These are phyloP conservation scores for Atkinsonella hypoxylon DNA, from an alignment of 2,329 filamentous ascomycete genomes.

Conservation along the genomic window DNA sequence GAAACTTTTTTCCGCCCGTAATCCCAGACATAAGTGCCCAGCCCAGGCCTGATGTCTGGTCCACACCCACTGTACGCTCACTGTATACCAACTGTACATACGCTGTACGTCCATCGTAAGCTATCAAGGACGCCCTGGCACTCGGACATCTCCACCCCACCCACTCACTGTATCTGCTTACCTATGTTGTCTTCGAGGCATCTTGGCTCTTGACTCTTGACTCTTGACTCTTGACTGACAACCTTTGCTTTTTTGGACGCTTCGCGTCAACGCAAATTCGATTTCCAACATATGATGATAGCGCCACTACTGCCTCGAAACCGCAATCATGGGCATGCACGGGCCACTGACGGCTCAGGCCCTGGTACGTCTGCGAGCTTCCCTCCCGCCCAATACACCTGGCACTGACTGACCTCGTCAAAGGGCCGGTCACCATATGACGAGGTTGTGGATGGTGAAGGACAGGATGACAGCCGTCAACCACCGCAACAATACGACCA, in stretches of 20 bases:
- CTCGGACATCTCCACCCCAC: too few relatives aligned
- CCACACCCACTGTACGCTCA: too few relatives aligned
- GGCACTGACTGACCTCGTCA: neutral
- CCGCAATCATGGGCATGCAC: constrained; percentile 35
- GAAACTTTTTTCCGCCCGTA: constrained; percentile 6
- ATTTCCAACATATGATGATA: neutral
- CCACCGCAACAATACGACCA: constrained; percentile 40
- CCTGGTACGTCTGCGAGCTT: constrained; percentile 28
- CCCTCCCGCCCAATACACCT: constrained; percentile 1
- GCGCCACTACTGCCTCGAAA: neutral
- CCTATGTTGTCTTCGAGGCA: too few relatives aligned
- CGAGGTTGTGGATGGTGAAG: constrained; percentile 39
- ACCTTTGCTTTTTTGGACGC: neutral
- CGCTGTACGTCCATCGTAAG: too few relatives aligned
- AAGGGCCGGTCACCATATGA: constrained; percentile 51
- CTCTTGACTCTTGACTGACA: too few relatives aligned
- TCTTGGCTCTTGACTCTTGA: too few relatives aligned
- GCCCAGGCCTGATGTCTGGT: too few relatives aligned
- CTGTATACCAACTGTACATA: too few relatives aligned
- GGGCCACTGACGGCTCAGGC: constrained; percentile 46
- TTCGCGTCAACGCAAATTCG: neutral
- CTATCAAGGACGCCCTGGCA: too few relatives aligned
- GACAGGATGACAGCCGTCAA: constrained; percentile 27
- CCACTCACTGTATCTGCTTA: too few relatives aligned
- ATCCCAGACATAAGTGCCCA: too few relatives aligned